Evolutionary conservation across 352 stramenopile genomes (phyloP), one percentile per base, ranked within the genome.

Genomic region (Elongisporangium undulatum): DNA sequence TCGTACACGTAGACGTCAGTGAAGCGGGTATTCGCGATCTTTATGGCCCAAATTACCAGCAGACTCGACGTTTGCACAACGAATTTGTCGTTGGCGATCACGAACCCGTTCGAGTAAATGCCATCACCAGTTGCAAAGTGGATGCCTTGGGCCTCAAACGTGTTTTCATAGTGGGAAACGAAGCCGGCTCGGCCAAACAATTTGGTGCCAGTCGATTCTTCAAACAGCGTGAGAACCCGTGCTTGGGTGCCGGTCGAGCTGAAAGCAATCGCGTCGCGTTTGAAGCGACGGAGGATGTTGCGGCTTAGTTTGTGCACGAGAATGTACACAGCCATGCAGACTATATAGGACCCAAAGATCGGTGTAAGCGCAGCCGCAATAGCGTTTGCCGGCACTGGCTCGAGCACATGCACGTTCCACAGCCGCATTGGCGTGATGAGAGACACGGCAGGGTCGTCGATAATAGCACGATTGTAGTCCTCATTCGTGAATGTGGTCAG

Each of bases 1-100:
- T 73, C 64, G 57, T 74, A 75, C n/a, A 75, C 62, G 48, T 71
- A 79, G 29, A 79, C 64, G 51, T 79, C 75, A 19, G 57, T 71
- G 49, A 79, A 75, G 17, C 71, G 71, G 2, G 75, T 34, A 13
- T 26, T 58, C 10, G 57, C 61, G n/a, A 74, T 19, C 61, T 79
- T 82, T 57, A 82, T 82, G 21, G 77, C 16, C 12, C 75, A 50
- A 48, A 79, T 55, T 4, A 64, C 38, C 4, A 71, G 52, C 16
- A 79, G 57, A 29, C 79, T 70, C 60, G 67, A 58, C 0, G 59
- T 75, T 6, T 59, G 62, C 24, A 82, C 55, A 0, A 82, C 39
- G 34, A 70, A 80, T 21, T 68, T 77, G 48, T 61, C 61, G 50
- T 79, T 77, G 22, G 51, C 59, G 22, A 82, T 57, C 3, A 85